These are phyloP conservation scores for Zoysia japonica DNA, from an alignment of 176 grass and related monocot genomes.

Conservation along the genomic window DNA sequence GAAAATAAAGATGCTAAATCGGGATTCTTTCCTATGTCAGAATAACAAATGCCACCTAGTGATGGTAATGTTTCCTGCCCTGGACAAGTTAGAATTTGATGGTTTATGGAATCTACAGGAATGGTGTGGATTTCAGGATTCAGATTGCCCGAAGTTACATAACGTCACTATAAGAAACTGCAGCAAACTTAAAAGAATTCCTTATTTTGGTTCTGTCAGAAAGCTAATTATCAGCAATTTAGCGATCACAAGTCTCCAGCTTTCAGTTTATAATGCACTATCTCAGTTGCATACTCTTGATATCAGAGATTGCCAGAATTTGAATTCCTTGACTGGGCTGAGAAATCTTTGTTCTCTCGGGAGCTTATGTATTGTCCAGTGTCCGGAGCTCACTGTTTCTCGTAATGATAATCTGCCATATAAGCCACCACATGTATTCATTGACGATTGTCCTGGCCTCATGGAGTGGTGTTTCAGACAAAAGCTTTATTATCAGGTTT, in stretches of 20 bases:
- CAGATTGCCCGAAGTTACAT: conserved; percentile 33
- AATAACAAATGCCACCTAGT: not conserved
- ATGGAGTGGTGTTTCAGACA: conserved; percentile 31
- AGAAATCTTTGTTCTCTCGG: conserved; percentile 12
- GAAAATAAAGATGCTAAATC: not conserved
- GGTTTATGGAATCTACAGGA: conserved; percentile 10
- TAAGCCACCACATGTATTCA: conserved; percentile 2
- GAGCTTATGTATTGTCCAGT: conserved; percentile 20
- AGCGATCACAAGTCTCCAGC: conserved; percentile 6
- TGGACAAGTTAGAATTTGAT: conserved; percentile 17
- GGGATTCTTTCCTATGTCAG: not conserved
- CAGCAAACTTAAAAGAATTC: conserved; percentile 13
- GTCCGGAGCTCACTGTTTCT: not conserved
- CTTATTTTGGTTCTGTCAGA: conserved; percentile 23
- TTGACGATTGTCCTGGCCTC: conserved; percentile 38
- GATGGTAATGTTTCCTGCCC: conserved; percentile 13
- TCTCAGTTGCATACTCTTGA: conserved; percentile 21
- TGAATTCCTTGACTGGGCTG: not conserved
- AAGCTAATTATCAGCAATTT: conserved; percentile 7
- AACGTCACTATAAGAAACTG: conserved; percentile 27
- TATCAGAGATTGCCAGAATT: not conserved
- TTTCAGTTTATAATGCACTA: not conserved
- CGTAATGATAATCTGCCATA: not conserved
- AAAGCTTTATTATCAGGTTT: conserved; percentile 38
- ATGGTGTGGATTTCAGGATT: conserved; percentile 19